Base-by-base conservation (phyloP, 2,329 filamentous ascomycete genomes). In the Uncinocarpus reesii region DNA sequence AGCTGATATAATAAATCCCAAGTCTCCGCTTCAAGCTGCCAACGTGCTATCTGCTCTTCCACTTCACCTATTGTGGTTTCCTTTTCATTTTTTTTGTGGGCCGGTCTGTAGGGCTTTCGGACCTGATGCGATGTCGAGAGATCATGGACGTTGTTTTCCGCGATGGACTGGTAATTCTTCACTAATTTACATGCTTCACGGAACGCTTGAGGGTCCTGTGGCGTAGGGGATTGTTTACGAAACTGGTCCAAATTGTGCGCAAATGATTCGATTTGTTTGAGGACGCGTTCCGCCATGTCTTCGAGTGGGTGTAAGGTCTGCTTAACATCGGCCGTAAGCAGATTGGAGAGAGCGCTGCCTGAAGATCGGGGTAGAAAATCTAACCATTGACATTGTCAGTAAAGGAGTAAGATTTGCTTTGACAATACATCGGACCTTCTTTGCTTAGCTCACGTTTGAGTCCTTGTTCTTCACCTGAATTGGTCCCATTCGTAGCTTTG, bases 1-100 rank as follows among this genome's bases (percentile, higher is more conserved):
- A 94, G 72, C 32, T 85, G 77, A 42, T 80, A 77, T 50, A 96
- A 70, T 23, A 96, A 73, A 60, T 93, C 82, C 92, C 92, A 98
- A 0, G 88, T 92, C 58, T 93, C 86, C 34, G 81, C 79, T 66
- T 98, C 92, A 54, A 84, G 76, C 64, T 93, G 81, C 74, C 87
- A 83, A 48, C 79, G 76, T 59, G 76, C 72, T 10, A 83, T 73
- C 71, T 50, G 71, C 45, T 55, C 60, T 51, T 57, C 56, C 35
- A 64, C 48, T 18, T 67, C 64, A 7, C 15, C 18, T 16, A 4
- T 10, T 13, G 11, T 24, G 16, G n/a, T 16, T 45, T 64, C 60
- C 13, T 61, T 56, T 15, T 31, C 31, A 4, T 31, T 43, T n/a
- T 47, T 24, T 2, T 21, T 42, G 10, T 21, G 15, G 24, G 32